Conservation (phyloP, 2,329 filamentous ascomycete genomes). For the Aspergillus proliferans region DNA sequence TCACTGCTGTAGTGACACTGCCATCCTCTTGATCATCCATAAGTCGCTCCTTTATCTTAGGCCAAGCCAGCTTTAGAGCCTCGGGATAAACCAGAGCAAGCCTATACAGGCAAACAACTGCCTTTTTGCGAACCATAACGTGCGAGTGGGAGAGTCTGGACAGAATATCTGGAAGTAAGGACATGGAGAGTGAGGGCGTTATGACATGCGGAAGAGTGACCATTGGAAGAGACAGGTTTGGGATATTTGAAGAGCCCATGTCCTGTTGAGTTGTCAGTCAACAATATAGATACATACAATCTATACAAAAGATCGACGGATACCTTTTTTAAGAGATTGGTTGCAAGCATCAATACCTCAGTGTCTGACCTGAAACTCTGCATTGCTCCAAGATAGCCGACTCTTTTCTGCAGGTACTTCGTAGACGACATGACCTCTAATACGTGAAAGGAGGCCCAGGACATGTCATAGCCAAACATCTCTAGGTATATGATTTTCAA, state of each 20-base stretch:
- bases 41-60: constrained; percentile 90
- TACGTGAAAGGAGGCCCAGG: constrained; percentile 97
- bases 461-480: constrained; percentile 99
- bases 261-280: constrained; percentile 27
- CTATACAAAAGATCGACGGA: not conserved
- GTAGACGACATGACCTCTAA: constrained; percentile 97
- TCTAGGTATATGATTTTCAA: constrained; percentile 96
- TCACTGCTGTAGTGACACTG: constrained; percentile 89
- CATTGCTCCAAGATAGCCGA: constrained; percentile 89
- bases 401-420: constrained; percentile 91
- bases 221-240: constrained; percentile 78
- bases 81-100: constrained; percentile 95
- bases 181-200: constrained; percentile 84
- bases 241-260: constrained; percentile 62
- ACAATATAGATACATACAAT: not conserved
- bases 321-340: constrained; percentile 92
- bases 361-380: constrained; percentile 95
- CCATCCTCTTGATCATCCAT: constrained; percentile 86
- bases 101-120: constrained; percentile 87
- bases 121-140: constrained; percentile 85
- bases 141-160: constrained; percentile 82
- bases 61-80: constrained; percentile 86
- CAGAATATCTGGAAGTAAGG: constrained; percentile 76
- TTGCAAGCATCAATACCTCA: constrained; percentile 94
- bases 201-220: constrained; percentile 90